Conservation (phyloP, 2,329 filamentous ascomycete species). For the Emericellopsis atlantica region DNA sequence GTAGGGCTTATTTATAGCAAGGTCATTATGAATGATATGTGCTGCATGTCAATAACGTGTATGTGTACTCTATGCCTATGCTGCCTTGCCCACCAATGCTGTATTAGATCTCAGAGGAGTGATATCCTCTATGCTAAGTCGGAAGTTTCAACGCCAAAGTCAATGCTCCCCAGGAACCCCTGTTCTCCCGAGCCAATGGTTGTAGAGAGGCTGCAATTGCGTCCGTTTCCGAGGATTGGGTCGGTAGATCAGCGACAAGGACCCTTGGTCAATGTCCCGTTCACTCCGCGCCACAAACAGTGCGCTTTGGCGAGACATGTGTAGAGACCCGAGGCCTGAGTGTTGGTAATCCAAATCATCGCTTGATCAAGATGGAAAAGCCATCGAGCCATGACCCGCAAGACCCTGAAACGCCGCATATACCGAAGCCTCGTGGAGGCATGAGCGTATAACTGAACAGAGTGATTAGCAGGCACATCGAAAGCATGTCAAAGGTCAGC, state of each 20-base stretch:
- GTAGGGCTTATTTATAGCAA: not conserved
- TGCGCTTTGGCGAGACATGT: too few relatives aligned
- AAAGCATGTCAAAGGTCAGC: slow-evolving; percentile 20
- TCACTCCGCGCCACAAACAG: too few relatives aligned
- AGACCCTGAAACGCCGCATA: slow-evolving; percentile 79
- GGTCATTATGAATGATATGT: not conserved
- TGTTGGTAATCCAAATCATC: slow-evolving; percentile 8
- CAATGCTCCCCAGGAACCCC: too few relatives aligned
- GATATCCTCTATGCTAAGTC: too few relatives aligned
- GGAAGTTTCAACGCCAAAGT: too few relatives aligned
- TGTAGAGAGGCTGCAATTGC: too few relatives aligned
- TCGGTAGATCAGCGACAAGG: too few relatives aligned
- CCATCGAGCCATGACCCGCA: slow-evolving; percentile 74
- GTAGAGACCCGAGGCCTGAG: too few relatives aligned
- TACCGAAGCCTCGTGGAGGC: slow-evolving; percentile 75
- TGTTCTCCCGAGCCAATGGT: too few relatives aligned
- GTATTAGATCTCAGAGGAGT: too few relatives aligned
- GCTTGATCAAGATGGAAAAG: slow-evolving; percentile 60
- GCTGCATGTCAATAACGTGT: not conserved
- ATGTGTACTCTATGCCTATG: not conserved
- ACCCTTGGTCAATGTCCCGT: too few relatives aligned
- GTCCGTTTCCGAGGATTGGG: too few relatives aligned
- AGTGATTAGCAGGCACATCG: not conserved
- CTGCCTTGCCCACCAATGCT: not conserved
- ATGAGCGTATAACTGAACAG: slow-evolving; percentile 65